A percentile compares a stretch with the other conserved stretches of the same genome.
These are phyloP conservation scores for Vigna radiata DNA, from an alignment of 306 rosid species.

Conservation along the genomic window DNA sequence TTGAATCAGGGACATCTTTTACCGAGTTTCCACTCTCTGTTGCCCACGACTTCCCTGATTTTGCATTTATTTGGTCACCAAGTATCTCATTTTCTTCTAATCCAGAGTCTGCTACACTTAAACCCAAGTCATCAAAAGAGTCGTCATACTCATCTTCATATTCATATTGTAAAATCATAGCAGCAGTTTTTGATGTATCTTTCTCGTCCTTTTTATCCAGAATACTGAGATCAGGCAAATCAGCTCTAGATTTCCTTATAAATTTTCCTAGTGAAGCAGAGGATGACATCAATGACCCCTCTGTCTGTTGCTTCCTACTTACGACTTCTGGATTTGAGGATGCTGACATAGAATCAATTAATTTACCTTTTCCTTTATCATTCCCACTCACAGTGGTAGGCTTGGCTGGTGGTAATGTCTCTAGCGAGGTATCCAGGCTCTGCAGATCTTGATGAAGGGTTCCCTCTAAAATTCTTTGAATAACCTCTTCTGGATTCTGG, in stretches of 20 bases:
- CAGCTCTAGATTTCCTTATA: conserved; percentile 75
- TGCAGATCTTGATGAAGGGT: conserved; percentile 85
- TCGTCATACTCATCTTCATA: conserved; percentile 97
- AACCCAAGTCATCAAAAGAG: conserved; percentile 95
- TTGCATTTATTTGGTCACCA: conserved; percentile 51
- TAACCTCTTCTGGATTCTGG: conserved; percentile 97
- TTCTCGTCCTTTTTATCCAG: conserved; percentile 62
- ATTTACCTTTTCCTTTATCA: conserved; percentile 91
- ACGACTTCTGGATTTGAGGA: conserved; percentile 45
- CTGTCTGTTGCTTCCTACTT: conserved; percentile 53
- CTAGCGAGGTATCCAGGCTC: conserved; percentile 72
- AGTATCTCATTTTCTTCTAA: conserved; percentile 67
- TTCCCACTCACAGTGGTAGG: conserved; percentile 49
- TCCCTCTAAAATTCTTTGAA: conserved; percentile 94
- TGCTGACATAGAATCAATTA: conserved; percentile 56
- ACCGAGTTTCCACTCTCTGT: conserved; percentile 50
- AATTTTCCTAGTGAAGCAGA: conserved; percentile 70
- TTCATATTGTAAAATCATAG: conserved; percentile 73
- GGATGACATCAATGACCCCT: conserved; percentile 60
- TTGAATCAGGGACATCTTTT: conserved; percentile 61
- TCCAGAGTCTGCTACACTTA: conserved; percentile 85
- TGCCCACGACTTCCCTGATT: conserved; percentile 54
- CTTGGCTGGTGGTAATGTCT: conserved; percentile 63
- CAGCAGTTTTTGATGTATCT: conserved; percentile 58
- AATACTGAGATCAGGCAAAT: conserved; percentile 49